Conservation (phyloP, 768 basidiomycete species). For the Sporobolomyces roseus region DNA sequence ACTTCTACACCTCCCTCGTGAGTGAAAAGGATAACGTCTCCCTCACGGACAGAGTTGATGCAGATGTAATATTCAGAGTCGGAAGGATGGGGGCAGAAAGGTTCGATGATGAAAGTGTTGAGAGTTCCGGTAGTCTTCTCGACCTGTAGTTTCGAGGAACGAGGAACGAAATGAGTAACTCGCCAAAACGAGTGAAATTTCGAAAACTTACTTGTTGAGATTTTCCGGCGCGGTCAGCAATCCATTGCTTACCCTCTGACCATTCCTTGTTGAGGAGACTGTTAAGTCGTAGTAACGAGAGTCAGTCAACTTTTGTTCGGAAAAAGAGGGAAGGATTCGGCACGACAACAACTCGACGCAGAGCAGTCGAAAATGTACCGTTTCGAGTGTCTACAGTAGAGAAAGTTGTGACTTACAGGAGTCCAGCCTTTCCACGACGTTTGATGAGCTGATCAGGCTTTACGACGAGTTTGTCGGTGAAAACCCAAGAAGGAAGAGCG, state of each 20-base stretch:
- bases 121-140: slow-evolving; percentile 91
- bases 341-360: neutral
- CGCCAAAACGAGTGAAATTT: neutral
- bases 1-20: slow-evolving; percentile 98
- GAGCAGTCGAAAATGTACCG: neutral
- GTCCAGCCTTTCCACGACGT: slow-evolving; percentile 95
- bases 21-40: slow-evolving; percentile 95
- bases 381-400: neutral
- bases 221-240: slow-evolving; percentile 81
- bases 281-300: neutral
- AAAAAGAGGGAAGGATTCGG: slow-evolving; percentile 6
- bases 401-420: slow-evolving; percentile 54
- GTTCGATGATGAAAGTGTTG: slow-evolving; percentile 96
- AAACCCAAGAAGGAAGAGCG: slow-evolving; percentile 73
- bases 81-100: slow-evolving; percentile 93
- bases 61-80: slow-evolving; percentile 97
- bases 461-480: slow-evolving; percentile 76
- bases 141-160: slow-evolving; percentile 54
- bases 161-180: neutral
- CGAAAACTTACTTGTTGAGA: slow-evolving; percentile 68
- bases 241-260: slow-evolving; percentile 83
- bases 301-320: slow-evolving; percentile 1
- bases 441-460: slow-evolving; percentile 99
- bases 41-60: slow-evolving; percentile 90
- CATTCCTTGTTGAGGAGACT: slow-evolving; percentile 82